phyloP scores from a whole-genome alignment of 176 grass and related monocot species.

The Juncus inflexus region DNA sequence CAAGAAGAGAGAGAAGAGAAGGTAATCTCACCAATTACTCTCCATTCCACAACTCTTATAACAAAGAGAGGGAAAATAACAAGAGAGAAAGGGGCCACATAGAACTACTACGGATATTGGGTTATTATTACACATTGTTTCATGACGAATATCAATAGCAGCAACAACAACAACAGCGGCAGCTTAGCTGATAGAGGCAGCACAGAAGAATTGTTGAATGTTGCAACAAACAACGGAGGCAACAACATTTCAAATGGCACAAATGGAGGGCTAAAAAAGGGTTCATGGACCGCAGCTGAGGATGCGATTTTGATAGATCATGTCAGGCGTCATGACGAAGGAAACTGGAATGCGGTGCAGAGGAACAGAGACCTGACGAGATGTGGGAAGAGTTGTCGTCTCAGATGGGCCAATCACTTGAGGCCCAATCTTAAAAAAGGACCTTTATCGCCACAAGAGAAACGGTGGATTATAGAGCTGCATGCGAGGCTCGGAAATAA shows the following conservation, averaged over 20 bases:
- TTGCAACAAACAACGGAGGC: background rate
- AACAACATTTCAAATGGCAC: conserved; percentile 12
- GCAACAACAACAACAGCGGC: conserved; percentile 19
- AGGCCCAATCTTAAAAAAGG: conserved; percentile 91
- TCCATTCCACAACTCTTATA: conserved; percentile 12
- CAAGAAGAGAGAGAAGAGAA: background rate
- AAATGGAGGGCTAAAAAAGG: conserved; percentile 51
- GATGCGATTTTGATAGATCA: conserved; percentile 68
- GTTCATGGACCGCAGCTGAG: conserved; percentile 86
- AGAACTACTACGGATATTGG: background rate
- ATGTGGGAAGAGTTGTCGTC: conserved; percentile 92
- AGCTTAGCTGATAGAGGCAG: background rate
- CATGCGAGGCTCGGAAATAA: conserved; percentile 75
- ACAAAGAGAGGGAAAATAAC: background rate
- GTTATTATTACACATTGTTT: background rate
- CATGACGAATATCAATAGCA: conserved; percentile 16
- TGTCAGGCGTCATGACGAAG: conserved; percentile 68
- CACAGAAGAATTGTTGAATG: conserved; percentile 4
- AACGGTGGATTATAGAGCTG: conserved; percentile 69
- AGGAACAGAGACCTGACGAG: conserved; percentile 59
- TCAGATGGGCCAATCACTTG: conserved; percentile 93
- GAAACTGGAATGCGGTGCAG: conserved; percentile 85
- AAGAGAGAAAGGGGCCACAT: too few relatives aligned
- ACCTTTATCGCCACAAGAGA: conserved; percentile 70
- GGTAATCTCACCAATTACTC: background rate